Evolutionary conservation across 2,329 filamentous ascomycete species (phyloP).

Genomic region (Ophiostoma montium): DNA sequence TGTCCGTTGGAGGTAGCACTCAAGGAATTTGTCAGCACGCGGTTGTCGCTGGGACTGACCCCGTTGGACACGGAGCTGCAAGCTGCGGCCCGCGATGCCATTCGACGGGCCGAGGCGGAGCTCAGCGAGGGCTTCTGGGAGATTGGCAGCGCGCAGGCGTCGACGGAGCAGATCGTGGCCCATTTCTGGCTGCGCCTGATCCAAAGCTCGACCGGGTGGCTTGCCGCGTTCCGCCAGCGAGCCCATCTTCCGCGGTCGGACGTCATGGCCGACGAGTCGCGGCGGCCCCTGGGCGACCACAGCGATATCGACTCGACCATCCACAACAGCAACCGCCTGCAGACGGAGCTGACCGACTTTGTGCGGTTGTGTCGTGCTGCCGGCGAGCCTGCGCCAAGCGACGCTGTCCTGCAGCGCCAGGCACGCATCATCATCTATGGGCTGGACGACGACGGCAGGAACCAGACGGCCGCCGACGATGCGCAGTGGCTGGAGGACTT

Average conservation of each 20-base stretch:
- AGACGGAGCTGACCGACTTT: slow-evolving; percentile 40
- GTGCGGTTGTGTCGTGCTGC: slow-evolving; percentile 28
- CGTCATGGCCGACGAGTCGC: slow-evolving; percentile 34
- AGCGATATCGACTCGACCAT: slow-evolving; percentile 45
- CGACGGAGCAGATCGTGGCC: slow-evolving; percentile 30
- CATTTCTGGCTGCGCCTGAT: slow-evolving; percentile 44
- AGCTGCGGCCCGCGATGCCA: slow-evolving; percentile 41
- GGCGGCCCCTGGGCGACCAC: slow-evolving; percentile 34
- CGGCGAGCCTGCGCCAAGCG: slow-evolving; percentile 32
- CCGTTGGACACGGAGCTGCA: slow-evolving; percentile 47
- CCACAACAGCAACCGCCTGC: slow-evolving; percentile 42
- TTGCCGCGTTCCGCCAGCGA: slow-evolving; percentile 39
- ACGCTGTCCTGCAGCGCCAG: slow-evolving; percentile 40
- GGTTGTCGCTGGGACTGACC: slow-evolving; percentile 40
- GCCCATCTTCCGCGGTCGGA: slow-evolving; percentile 43
- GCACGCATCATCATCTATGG: slow-evolving; percentile 49
- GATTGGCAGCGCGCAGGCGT: background rate
- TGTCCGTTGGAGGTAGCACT: slow-evolving; percentile 42
- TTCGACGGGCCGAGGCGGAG: slow-evolving; percentile 39
- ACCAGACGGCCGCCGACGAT: slow-evolving; percentile 48
- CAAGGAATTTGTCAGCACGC: slow-evolving; percentile 37
- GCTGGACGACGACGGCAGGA: slow-evolving; percentile 48
- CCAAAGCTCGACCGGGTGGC: slow-evolving; percentile 36
- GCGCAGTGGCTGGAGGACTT: slow-evolving; percentile 38
- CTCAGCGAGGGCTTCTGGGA: background rate